Base-by-base conservation (phyloP, 345 rosid species). In the Pugionium dolabratum region DNA sequence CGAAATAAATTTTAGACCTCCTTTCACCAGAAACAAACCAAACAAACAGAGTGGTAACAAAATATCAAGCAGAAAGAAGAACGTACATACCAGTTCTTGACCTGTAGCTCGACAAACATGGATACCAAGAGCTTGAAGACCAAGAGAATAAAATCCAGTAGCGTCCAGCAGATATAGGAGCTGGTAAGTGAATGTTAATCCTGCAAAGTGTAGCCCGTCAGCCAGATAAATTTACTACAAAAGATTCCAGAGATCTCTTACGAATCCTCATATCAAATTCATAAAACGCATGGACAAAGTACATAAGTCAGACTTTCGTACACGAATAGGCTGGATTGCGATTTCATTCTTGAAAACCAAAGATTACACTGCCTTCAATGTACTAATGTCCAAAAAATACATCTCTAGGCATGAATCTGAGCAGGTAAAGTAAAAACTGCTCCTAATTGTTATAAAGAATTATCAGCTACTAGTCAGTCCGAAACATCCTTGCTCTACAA, bases 51-150 rank as follows among this genome's bases (percentile, higher is more conserved):
- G 11, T 31, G 54, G 41, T 25, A 5, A 44, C 4, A 34, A 72
- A 55, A 52, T 65, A 8, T 28, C 33, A 18, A 34, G 44, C 18
- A 75, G 32, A 49, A 48, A 61, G 30, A 53, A 54, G 36, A 34
- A 66, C 80, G 68, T 27, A 25, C 10, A 54, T 86, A 88, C 97
- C 96, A 95, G 79, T 76, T 95, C 99, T 84, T 95, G 97, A 42
- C 97, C 99, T 37, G 99, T 89, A 46, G 97, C 99, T 79, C 99
- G 93, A 80, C 97, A 89, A 70, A 95, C 97, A 79, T 95, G 97
- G 68, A 95, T 58, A 33, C 96, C 95, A 54, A 95, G 94, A 43
- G 86, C 94, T 78, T 95, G 96, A 66, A 95, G 78, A 60, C 95
- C 99, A 7, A 84, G 74, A 60, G 96, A 89, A 79, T 88, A 95